Conservation (phyloP, 2,329 filamentous ascomycete species). For the Cercospora sp. region DNA sequence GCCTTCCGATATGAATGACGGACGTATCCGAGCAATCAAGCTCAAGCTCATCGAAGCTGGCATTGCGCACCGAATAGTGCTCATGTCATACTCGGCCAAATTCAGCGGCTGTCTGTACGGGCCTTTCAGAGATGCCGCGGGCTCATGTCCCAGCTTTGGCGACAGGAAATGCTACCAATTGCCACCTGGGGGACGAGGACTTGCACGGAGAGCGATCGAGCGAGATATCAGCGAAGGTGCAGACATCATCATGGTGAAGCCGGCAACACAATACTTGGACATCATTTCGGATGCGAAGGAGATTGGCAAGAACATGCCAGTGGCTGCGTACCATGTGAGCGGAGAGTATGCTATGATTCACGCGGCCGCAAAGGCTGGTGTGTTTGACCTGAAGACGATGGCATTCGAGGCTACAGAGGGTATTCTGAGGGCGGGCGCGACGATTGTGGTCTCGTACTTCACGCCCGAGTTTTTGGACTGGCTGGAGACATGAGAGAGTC, state of each 20-base stretch:
- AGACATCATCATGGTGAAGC: conserved; percentile 99
- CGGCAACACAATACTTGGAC: conserved; percentile 90
- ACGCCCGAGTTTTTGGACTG: conserved; percentile 74
- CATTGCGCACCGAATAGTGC: conserved; percentile 82
- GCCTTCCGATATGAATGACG: conserved; percentile 98
- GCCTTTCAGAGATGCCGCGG: conserved; percentile 93
- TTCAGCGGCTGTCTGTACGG: conserved; percentile 96
- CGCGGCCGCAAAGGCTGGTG: conserved; percentile 88
- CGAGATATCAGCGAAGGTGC: conserved; percentile 92
- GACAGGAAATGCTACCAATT: conserved; percentile 97
- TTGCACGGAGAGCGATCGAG: conserved; percentile 84
- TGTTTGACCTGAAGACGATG: conserved; percentile 93
- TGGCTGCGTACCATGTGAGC: conserved; percentile 95
- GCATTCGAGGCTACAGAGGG: conserved; percentile 92
- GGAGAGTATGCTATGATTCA: conserved; percentile 99
- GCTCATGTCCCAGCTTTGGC: conserved; percentile 85
- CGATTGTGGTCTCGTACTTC: conserved; percentile 92
- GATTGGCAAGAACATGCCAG: conserved; percentile 82
- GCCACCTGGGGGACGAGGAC: conserved; percentile 84
- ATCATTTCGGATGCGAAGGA: conserved; percentile 98
- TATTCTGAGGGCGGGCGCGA: conserved; percentile 88
- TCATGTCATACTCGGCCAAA: conserved; percentile 98
- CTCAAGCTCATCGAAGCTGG: conserved; percentile 94
- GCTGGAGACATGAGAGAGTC: conserved; percentile 46
- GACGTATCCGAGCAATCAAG: conserved; percentile 95